phyloP scores from a whole-genome alignment of 345 rosid species.

The Ceriops decandra region DNA sequence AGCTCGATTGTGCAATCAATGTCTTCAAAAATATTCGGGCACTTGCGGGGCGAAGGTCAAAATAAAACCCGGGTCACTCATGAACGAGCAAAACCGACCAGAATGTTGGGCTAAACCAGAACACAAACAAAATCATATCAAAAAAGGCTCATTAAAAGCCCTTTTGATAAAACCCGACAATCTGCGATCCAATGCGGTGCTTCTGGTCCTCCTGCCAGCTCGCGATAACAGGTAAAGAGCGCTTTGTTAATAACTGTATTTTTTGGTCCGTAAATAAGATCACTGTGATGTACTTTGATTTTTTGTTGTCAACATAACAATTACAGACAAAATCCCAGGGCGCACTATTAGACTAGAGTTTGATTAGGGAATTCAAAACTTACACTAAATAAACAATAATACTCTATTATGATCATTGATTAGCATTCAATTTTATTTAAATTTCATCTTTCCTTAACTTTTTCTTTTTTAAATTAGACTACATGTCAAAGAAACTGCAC shows the following conservation, averaged over 20 bases:
- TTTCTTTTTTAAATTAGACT: background rate
- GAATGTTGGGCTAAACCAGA: conserved; percentile 10
- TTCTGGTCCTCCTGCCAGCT: conserved; percentile 12
- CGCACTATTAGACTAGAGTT: background rate
- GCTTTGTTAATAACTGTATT: background rate
- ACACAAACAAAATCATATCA: background rate
- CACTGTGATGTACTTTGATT: too few species aligned
- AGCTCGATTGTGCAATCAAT: too few species aligned
- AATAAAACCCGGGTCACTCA: too few species aligned
- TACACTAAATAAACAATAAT: too few species aligned
- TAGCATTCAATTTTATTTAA: too few species aligned
- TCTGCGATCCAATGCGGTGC: conserved; percentile 11
- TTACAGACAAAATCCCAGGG: background rate
- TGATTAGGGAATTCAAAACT: too few species aligned
- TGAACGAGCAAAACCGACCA: background rate
- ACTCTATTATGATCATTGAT: too few species aligned
- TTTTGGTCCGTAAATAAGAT: too few species aligned
- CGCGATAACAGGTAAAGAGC: conserved; percentile 6
- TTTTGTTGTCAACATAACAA: background rate
- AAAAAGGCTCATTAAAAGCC: background rate
- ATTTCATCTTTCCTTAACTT: too few species aligned
- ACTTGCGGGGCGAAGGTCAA: too few species aligned
- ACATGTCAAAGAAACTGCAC: conserved; percentile 13
- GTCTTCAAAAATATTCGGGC: too few species aligned
- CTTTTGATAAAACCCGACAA: background rate